These are phyloP conservation scores for Cutaneotrichosporon sp. DNA, from an alignment of 1,284 basidiomycete species.

Conservation along the genomic window DNA sequence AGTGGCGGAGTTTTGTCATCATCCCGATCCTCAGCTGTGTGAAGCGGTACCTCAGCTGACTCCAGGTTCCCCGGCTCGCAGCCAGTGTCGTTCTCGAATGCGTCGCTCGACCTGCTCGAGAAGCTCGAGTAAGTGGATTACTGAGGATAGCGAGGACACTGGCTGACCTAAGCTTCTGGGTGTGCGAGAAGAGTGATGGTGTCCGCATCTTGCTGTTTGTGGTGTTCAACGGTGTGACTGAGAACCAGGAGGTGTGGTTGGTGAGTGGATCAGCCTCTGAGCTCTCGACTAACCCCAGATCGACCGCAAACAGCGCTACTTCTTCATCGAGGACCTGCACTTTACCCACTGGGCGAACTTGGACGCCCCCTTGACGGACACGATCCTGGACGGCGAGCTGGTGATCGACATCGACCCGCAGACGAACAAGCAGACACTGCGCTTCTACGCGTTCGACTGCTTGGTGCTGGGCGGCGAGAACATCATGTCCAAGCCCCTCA, in stretches of 20 bases:
- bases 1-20: too few relatives aligned
- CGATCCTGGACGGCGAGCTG: constrained; percentile 91
- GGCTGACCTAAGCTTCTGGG: constrained; percentile 76
- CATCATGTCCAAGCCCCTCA: constrained; percentile 77
- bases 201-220: constrained; percentile 86
- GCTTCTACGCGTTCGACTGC: constrained; percentile 90
- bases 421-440: constrained; percentile 73
- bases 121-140: constrained; percentile 78
- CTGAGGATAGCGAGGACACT: too few relatives aligned
- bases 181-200: constrained; percentile 99
- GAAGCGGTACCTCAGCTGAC: constrained; percentile 17
- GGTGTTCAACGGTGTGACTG: constrained; percentile 59
- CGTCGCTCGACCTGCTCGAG: constrained; percentile 74
- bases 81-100: constrained; percentile 78
- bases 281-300: constrained; percentile 63
- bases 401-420: constrained; percentile 83
- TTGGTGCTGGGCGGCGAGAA: constrained; percentile 83
- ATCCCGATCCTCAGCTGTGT: too few relatives aligned
- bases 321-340: constrained; percentile 69
- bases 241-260: constrained; percentile 73
- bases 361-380: constrained; percentile 67
- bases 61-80: constrained; percentile 88
- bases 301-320: constrained; percentile 90
- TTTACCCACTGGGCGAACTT: constrained; percentile 84
- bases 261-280: constrained; percentile 59